phyloP scores from a whole-genome alignment of 495 filamentous ascomycete species.

The Talaromyces proteolyticus region DNA sequence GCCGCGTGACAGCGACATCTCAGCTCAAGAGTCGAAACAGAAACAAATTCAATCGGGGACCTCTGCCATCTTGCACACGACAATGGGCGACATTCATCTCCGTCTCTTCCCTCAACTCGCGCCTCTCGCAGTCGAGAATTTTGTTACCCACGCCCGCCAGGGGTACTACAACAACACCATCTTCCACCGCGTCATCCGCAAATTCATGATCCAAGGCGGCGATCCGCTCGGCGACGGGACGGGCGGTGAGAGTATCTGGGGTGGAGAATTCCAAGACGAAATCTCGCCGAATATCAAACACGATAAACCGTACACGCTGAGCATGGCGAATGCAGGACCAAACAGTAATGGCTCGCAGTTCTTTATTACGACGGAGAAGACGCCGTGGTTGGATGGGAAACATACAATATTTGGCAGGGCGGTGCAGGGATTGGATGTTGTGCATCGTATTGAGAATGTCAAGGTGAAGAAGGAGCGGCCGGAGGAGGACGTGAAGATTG shows the following conservation, averaged over 20 bases:
- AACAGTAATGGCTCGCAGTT: slow-evolving; percentile 82
- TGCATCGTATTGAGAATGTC: slow-evolving; percentile 92
- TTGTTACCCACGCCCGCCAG: slow-evolving; percentile 79
- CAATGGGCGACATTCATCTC: slow-evolving; percentile 89
- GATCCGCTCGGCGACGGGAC: slow-evolving; percentile 95
- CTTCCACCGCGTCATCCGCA: slow-evolving; percentile 94
- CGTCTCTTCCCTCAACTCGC: slow-evolving; percentile 90
- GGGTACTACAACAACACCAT: slow-evolving; percentile 97
- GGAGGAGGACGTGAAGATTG: slow-evolving; percentile 93
- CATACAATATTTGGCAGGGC: slow-evolving; percentile 95
- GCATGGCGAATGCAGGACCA: slow-evolving; percentile 95
- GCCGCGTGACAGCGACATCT: slow-evolving; percentile 41
- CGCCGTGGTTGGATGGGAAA: slow-evolving; percentile 92
- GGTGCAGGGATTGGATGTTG: slow-evolving; percentile 85
- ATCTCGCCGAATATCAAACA: slow-evolving; percentile 78
- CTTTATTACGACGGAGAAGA: slow-evolving; percentile 97
- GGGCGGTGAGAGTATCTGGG: slow-evolving; percentile 96
- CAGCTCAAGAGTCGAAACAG: slow-evolving; percentile 38
- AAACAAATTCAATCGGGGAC: slow-evolving; percentile 68
- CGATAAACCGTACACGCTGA: slow-evolving; percentile 92
- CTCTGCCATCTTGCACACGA: slow-evolving; percentile 84
- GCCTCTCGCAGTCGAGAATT: slow-evolving; percentile 97
- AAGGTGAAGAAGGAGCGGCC: slow-evolving; percentile 94
- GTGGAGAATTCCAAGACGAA: slow-evolving; percentile 90
- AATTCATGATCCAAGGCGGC: slow-evolving; percentile 95